These are phyloP conservation scores for Tetracentron sinense DNA, from an alignment of 164 flowering plant genomes.

Conservation along the genomic window DNA sequence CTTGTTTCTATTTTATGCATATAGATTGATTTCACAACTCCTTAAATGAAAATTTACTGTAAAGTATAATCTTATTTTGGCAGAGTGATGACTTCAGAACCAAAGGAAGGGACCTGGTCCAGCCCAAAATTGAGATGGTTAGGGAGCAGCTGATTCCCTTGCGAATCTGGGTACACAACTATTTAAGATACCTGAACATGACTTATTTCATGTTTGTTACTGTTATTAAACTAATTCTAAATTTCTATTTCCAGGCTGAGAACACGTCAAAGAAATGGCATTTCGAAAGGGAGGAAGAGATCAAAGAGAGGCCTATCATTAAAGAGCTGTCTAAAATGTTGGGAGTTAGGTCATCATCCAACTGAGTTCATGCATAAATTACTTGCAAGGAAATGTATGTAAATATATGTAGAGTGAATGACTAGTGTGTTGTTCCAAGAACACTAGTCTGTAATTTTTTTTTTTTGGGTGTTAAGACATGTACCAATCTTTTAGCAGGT, in stretches of 20 bases:
- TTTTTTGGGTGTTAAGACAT: too few relatives aligned
- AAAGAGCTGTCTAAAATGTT: slow-evolving; percentile 64
- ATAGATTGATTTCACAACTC: neutral
- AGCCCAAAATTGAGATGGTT: slow-evolving; percentile 51
- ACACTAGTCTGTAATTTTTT: too few relatives aligned
- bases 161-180: slow-evolving; percentile 57
- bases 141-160: slow-evolving; percentile 56
- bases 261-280: slow-evolving; percentile 61
- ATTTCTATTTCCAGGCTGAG: slow-evolving; percentile 46
- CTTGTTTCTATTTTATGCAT: too few relatives aligned
- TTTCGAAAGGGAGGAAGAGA: slow-evolving; percentile 35
- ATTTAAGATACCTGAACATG: neutral
- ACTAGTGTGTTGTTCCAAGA: neutral
- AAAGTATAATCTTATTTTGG: neutral
- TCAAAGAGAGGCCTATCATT: slow-evolving; percentile 58
- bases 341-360: slow-evolving; percentile 45
- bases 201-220: neutral
- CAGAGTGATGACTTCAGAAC: slow-evolving; percentile 60
- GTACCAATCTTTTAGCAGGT: too few relatives aligned
- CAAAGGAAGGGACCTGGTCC: slow-evolving; percentile 57
- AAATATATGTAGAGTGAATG: neutral
- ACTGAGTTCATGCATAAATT: slow-evolving; percentile 20
- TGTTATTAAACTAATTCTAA: slow-evolving; percentile 4
- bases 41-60: neutral
- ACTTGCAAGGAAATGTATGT: neutral